Conservation (phyloP, 23 red algal genomes). For the Gracilaria gracilis region DNA sequence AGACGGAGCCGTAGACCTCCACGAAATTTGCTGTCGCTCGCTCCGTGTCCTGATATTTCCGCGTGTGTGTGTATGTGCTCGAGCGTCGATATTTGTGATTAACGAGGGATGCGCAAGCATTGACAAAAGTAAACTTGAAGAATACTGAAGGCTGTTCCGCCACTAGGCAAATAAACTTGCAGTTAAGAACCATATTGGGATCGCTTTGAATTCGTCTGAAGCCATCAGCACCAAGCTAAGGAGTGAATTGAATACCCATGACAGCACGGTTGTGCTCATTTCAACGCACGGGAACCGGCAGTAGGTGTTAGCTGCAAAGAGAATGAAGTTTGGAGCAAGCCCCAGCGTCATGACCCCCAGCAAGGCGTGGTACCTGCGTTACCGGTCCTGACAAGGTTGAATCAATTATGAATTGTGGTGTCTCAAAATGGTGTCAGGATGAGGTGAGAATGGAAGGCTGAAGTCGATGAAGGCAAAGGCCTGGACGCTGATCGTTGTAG, state of each 20-base stretch:
- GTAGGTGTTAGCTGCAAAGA: neutral
- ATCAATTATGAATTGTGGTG: neutral
- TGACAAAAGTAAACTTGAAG: neutral
- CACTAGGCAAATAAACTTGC: neutral
- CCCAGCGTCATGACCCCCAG: neutral
- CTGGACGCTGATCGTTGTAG: too few relatives aligned
- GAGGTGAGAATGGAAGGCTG: too few relatives aligned
- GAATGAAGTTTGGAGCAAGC: neutral
- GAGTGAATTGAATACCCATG: too few relatives aligned
- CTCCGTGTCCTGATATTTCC: neutral
- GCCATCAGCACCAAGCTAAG: too few relatives aligned
- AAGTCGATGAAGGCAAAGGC: too few relatives aligned
- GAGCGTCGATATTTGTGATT: neutral
- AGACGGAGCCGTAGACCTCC: neutral
- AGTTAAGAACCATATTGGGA: neutral
- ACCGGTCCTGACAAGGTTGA: neutral
- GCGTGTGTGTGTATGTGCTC: neutral
- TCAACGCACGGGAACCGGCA: neutral
- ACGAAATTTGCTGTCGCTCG: neutral
- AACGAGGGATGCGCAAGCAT: neutral
- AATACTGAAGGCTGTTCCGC: neutral
- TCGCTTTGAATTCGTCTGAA: neutral
- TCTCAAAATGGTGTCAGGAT: constrained; percentile 1
- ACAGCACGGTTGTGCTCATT: too few relatives aligned
- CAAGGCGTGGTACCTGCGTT: neutral